Evolutionary conservation across 75 land plant species (phyloP).

Genomic region (Selaginella tamariscina): DNA sequence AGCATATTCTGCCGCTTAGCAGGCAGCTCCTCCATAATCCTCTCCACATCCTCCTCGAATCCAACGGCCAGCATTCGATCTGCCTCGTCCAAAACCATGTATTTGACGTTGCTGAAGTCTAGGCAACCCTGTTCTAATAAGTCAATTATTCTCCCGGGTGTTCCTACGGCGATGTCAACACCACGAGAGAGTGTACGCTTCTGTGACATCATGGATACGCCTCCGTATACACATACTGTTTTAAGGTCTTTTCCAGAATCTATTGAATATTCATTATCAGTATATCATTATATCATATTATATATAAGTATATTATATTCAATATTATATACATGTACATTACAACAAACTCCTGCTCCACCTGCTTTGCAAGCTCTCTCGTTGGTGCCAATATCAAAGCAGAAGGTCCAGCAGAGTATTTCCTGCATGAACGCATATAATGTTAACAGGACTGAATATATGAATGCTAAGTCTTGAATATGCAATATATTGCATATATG

Average conservation of each 20-base stretch:
- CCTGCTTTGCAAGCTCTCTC: constrained; percentile 90
- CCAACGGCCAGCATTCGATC: constrained; percentile 99
- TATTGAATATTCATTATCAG: too few relatives aligned
- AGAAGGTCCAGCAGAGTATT: constrained; percentile 44
- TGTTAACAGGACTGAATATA: too few relatives aligned
- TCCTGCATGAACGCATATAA: too few relatives aligned
- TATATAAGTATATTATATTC: too few relatives aligned
- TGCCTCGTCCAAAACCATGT: constrained; percentile 87
- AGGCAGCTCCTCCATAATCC: constrained; percentile 65
- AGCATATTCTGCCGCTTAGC: constrained; percentile 81
- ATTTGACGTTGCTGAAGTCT: constrained; percentile 56
- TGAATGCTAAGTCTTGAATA: too few relatives aligned
- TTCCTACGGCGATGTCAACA: constrained; percentile 94
- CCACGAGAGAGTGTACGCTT: constrained; percentile 61
- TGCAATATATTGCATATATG: too few relatives aligned
- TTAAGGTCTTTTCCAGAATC: not conserved
- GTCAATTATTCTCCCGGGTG: constrained; percentile 89
- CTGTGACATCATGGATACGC: constrained; percentile 68
- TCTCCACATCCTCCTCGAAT: constrained; percentile 92
- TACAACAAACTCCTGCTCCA: constrained; percentile 85
- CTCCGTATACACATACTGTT: constrained; percentile 81
- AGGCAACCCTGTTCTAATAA: constrained; percentile 49
- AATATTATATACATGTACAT: too few relatives aligned
- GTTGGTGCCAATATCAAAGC: constrained; percentile 85
- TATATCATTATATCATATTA: too few relatives aligned